Evolutionary conservation across 495 filamentous ascomycete genomes (phyloP), one percentile per base, ranked within the genome.

Genomic region (Neurospora pannonica): DNA sequence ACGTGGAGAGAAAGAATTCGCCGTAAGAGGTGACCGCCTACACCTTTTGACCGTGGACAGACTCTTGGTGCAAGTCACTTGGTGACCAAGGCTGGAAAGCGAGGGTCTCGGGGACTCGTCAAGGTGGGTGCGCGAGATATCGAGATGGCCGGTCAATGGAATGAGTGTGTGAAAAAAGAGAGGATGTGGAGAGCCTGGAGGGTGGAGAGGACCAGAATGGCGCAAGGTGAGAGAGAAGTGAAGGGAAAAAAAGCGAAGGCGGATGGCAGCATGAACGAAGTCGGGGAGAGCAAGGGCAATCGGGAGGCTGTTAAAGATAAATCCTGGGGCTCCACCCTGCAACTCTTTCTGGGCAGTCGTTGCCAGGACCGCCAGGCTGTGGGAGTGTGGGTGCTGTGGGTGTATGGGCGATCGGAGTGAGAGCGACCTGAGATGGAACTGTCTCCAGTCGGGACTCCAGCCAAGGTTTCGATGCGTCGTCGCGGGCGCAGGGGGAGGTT

Each of bases 271-370:
- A 71, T 74, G 72, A 67, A 70, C 62, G 60, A 77, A 77, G 74
- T 74, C 71, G 77, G 78, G 79, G 75, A 79, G 70, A 48, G 46
- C 54, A 67, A 67, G 54, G 28, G 54, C 54, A 67, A 34, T 67
- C 54, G 54, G 43, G 48, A 70, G 62, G 79, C 78, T 67, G 79
- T 80, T 78, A 78, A 81, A 81, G 80, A 80, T 81, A 72, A 77
- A 79, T 77, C 74, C 73, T 76, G 72, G 76, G 73, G 71, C 74
- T 76, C 80, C 80, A 80, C 80, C 76, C 73, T 70, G 38, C 74
- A 75, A 71, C 46, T 39, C 70, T 36, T 67, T 62, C 54, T 62
- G 54, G 54, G 54, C 54, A 62, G 54, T 62, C 54, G 71, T 60
- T 38, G 42, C 71, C 54, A 60, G 42, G 71, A 34, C 37, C 42